Evolutionary conservation across 2,329 filamentous ascomycete genomes (phyloP).

Genomic region (Paramyrothecium sp.): DNA sequence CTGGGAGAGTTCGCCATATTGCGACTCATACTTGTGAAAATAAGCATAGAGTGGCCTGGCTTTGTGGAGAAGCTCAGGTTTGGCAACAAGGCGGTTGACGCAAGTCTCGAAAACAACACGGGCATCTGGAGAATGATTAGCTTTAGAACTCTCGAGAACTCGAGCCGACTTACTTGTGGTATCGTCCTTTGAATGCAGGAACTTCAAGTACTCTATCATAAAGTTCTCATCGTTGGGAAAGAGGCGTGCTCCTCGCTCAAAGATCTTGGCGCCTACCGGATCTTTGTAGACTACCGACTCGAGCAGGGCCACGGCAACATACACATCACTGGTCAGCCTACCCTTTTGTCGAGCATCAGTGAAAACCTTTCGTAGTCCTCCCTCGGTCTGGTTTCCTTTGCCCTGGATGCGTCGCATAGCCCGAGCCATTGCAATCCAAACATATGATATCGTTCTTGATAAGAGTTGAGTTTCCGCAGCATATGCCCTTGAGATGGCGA

Average conservation of each 20-base stretch:
- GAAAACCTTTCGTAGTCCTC: constrained; percentile 87
- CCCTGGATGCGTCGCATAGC: constrained; percentile 94
- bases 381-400: constrained; percentile 62
- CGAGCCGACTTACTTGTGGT: constrained; percentile 71
- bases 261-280: constrained; percentile 87
- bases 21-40: constrained; percentile 93
- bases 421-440: constrained; percentile 93
- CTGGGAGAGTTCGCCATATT: constrained; percentile 89
- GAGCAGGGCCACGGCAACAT: constrained; percentile 87
- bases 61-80: constrained; percentile 70
- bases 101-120: constrained; percentile 95
- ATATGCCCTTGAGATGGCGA: constrained; percentile 64
- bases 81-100: constrained; percentile 76
- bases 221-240: constrained; percentile 94
- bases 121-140: constrained; percentile 61
- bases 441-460: constrained; percentile 82
- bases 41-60: constrained; percentile 85
- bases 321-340: constrained; percentile 89
- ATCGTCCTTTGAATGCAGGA: constrained; percentile 88
- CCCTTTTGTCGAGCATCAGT: constrained; percentile 84
- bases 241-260: constrained; percentile 87
- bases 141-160: neutral
- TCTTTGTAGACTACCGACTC: constrained; percentile 97
- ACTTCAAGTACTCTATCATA: constrained; percentile 93
- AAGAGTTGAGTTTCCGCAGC: constrained; percentile 72